A percentile compares a stretch with the other conserved stretches of the same genome.
These are phyloP conservation scores for Caryopteris hybrid DNA, from an alignment of 305 asterid genomes.

Conservation along the genomic window DNA sequence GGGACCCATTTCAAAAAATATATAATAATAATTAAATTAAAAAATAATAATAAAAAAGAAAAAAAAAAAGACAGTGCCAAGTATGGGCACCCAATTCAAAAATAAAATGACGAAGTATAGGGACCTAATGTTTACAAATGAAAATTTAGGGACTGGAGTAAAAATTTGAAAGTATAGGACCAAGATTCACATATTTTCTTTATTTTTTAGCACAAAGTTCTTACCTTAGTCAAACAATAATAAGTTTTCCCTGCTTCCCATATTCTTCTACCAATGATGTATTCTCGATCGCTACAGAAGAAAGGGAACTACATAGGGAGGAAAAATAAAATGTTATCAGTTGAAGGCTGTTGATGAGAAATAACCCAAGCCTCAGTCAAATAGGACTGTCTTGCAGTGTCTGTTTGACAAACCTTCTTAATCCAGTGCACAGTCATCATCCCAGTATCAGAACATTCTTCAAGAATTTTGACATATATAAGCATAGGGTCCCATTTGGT, in stretches of 20 bases:
- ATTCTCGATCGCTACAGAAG: slow-evolving; percentile 98
- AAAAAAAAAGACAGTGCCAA: no score
- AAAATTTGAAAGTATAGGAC: not conserved
- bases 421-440: slow-evolving; percentile 88
- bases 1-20: no score
- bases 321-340: slow-evolving; percentile 17
- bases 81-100: no score
- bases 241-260: slow-evolving; percentile 79
- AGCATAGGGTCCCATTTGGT: slow-evolving; percentile 98
- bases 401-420: slow-evolving; percentile 62
- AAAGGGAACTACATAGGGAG: slow-evolving; percentile 79
- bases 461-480: slow-evolving; percentile 65
- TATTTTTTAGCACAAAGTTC: not conserved
- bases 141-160: no score
- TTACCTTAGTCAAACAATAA: slow-evolving; percentile 89
- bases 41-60: no score
- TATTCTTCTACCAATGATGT: slow-evolving; percentile 83
- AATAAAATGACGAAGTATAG: not conserved
- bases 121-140: not conserved
- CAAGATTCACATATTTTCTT: not conserved
- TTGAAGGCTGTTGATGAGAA: not conserved
- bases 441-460: slow-evolving; percentile 70
- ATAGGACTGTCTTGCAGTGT: not conserved
- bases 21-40: no score
- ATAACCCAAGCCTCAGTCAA: not conserved